A percentile compares a stretch with the other conserved stretches of the same genome.
Conservation (phyloP, 2,329 filamentous ascomycete genomes). For the Pestalotiopsis fici region DNA sequence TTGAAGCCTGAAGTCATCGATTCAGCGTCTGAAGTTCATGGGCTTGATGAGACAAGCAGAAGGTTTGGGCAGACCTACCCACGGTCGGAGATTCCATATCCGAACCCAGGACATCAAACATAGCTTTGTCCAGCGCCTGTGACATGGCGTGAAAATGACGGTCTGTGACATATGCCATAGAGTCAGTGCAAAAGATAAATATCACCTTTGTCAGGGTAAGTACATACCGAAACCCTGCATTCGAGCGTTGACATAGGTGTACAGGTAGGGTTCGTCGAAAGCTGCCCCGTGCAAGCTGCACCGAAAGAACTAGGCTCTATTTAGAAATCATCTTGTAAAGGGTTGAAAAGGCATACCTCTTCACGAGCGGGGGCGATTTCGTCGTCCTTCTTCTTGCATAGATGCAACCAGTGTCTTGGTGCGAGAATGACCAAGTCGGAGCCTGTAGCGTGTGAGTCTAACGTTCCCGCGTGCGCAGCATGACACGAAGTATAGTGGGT, state of each 20-base stretch:
- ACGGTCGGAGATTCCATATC: background rate
- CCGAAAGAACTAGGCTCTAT: background rate
- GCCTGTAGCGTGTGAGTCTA: background rate
- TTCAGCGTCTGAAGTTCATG: background rate
- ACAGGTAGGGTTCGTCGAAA: background rate
- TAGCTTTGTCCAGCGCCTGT: background rate
- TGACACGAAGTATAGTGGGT: background rate
- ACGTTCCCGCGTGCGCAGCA: background rate
- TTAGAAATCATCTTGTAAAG: background rate
- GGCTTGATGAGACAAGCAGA: background rate
- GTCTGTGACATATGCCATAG: background rate
- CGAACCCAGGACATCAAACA: background rate
- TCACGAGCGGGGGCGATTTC: background rate
- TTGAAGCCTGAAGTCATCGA: background rate
- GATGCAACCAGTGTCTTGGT: background rate
- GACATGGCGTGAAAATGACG: background rate
- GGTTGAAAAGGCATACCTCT: background rate
- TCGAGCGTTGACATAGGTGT: background rate
- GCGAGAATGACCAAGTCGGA: conserved; percentile 1
- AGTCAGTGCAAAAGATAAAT: background rate
- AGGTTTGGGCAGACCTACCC: background rate
- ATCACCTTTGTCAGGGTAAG: background rate
- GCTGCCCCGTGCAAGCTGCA: background rate
- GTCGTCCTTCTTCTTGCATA: background rate
- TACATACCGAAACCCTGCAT: background rate